Evolutionary conservation across 768 basidiomycete species (phyloP), one percentile per base, ranked within the genome.

Genomic region (Clitopilus hobsonii): DNA sequence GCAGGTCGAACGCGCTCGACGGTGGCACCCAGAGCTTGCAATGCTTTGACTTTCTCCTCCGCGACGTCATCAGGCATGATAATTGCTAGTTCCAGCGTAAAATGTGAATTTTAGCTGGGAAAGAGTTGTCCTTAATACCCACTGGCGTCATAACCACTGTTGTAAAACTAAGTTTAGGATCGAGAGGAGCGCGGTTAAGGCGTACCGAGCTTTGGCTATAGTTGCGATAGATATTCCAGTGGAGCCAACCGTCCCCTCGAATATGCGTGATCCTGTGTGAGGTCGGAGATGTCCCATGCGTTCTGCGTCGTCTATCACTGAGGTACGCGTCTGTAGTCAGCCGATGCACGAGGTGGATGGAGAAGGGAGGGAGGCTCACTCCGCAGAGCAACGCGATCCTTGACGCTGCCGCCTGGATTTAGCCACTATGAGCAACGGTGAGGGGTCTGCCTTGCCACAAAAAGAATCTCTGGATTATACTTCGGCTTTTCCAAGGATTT

Each of bases 351-450:
- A 27, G 16, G 13, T 18, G 27, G 20, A 1, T 11, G 6, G 22
- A 20, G 10, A 20, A 10, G n/a, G 41, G 41, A 8, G 22, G 2
- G 49, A 36, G 57, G 60, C 83, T 56, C 64, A 97, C 95, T 92
- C 68, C 85, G 82, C 56, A 98, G 68, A 0, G 95, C 96, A n/a
- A 98, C 96, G 26, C 97, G 84, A 69, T 99, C 97, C 69, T 99
- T 99, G 50, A 98, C 90, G 53, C 95, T 98, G 36, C 97, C 97
- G 23, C 96, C 96, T 0, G 97, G 96, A 69, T 99, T 99, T 56
- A 98, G 67, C 66, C 88, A 99, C 93, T 98, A 47, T 6, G 25
- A 30, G 8, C 49, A 28, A 20, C 26, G 13, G 38, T 47, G 28
- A 54, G 24, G 50, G 32, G 52, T 53, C 26, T 30, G 51, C 36